A percentile compares a stretch with the other conserved stretches of the same genome.
Evolutionary conservation across 345 rosid species (phyloP).

Genomic region (Physaria fendleri): DNA sequence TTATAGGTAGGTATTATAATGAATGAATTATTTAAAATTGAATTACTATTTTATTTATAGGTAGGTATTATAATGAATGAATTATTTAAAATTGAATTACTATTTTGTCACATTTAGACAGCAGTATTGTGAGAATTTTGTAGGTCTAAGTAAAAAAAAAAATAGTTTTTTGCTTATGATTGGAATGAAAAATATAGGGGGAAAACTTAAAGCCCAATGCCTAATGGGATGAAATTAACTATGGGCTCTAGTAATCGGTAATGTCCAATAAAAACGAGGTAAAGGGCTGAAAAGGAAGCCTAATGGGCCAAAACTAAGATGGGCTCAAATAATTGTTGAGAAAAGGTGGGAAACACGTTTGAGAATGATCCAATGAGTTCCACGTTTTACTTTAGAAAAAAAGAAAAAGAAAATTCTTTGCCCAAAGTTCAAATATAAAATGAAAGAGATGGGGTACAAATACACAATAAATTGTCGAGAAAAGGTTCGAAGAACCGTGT

Average conservation of each 20-base stretch:
- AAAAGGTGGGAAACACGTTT: too few relatives aligned
- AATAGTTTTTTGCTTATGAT: not conserved
- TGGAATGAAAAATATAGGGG: not conserved
- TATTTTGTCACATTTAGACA: constrained; percentile 1
- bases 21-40: not conserved
- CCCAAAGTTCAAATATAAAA: too few relatives aligned
- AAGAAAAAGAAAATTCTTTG: too few relatives aligned
- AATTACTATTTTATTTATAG: not conserved
- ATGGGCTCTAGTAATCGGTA: not conserved
- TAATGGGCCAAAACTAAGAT: too few relatives aligned
- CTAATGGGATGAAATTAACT: not conserved
- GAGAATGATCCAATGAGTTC: too few relatives aligned
- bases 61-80: not conserved
- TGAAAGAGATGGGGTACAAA: too few relatives aligned
- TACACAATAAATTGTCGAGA: too few relatives aligned
- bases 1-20: not conserved
- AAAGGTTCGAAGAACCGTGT: too few relatives aligned
- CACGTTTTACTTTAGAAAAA: too few relatives aligned
- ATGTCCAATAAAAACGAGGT: not conserved
- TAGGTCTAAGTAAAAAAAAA: too few relatives aligned
- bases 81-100: not conserved
- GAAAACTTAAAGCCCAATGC: constrained; percentile 5
- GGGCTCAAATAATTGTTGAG: too few relatives aligned
- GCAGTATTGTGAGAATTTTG: not conserved
- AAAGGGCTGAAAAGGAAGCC: too few relatives aligned